Conservation (phyloP, 2,329 filamentous ascomycete species). For the Uncinocarpus reesii region DNA sequence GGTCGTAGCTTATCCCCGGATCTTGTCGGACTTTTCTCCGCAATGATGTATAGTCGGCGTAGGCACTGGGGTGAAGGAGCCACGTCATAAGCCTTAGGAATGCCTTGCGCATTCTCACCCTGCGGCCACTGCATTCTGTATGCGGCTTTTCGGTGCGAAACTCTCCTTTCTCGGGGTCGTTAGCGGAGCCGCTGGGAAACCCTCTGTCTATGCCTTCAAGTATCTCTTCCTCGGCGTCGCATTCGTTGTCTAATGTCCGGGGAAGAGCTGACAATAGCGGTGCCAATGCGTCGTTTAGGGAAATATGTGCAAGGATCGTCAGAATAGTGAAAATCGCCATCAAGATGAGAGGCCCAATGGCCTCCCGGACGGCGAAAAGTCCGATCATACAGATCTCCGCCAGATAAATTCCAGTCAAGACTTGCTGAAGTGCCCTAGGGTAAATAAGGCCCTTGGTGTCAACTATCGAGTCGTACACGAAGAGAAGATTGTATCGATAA, state of each 20-base stretch:
- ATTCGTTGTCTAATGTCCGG: slow-evolving; percentile 49
- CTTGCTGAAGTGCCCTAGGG: slow-evolving; percentile 71
- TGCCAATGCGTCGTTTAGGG: slow-evolving; percentile 36
- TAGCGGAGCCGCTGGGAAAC: not conserved
- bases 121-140: slow-evolving; percentile 11
- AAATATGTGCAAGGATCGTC: slow-evolving; percentile 62
- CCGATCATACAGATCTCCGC: slow-evolving; percentile 76
- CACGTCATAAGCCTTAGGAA: slow-evolving; percentile 16
- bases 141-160: not conserved
- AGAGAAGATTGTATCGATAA: slow-evolving; percentile 84
- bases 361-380: slow-evolving; percentile 60
- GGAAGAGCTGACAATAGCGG: slow-evolving; percentile 57
- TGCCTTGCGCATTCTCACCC: slow-evolving; percentile 13
- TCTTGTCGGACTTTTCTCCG: slow-evolving; percentile 56
- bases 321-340: slow-evolving; percentile 67
- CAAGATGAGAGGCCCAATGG: slow-evolving; percentile 58
- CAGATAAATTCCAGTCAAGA: slow-evolving; percentile 74
- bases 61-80: slow-evolving; percentile 65
- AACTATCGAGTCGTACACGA: slow-evolving; percentile 67
- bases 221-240: slow-evolving; percentile 11
- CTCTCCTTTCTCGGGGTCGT: not conserved
- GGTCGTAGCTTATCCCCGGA: slow-evolving; percentile 50
- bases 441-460: slow-evolving; percentile 87
- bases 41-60: slow-evolving; percentile 63
- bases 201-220: not conserved